These are phyloP conservation scores for Conoideocrella luteorostrata DNA, from an alignment of 2,329 filamentous ascomycete genomes.

Conservation along the genomic window DNA sequence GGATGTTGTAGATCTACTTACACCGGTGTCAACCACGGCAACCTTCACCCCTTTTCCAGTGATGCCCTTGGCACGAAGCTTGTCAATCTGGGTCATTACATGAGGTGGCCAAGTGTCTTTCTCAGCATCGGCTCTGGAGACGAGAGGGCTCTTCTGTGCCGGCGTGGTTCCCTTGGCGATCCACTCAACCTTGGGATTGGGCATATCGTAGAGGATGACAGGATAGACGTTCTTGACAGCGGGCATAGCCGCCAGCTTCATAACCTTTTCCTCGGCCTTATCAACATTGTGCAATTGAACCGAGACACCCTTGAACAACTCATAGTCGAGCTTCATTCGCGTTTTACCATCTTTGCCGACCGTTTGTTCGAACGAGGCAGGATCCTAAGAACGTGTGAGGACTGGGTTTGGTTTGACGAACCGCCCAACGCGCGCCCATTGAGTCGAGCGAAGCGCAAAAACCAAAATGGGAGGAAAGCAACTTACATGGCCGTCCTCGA, in stretches of 20 bases:
- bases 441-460: too few relatives aligned
- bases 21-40: slow-evolving; percentile 48
- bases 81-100: slow-evolving; percentile 50
- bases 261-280: slow-evolving; percentile 36
- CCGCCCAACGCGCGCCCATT: background rate
- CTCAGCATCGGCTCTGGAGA: slow-evolving; percentile 14
- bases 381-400: slow-evolving; percentile 8
- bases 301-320: slow-evolving; percentile 48
- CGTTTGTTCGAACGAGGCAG: slow-evolving; percentile 13
- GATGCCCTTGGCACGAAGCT: slow-evolving; percentile 40
- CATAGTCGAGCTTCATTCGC: slow-evolving; percentile 42
- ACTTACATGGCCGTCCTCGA: slow-evolving; percentile 13
- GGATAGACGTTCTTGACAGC: slow-evolving; percentile 45
- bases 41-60: slow-evolving; percentile 47
- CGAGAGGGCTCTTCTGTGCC: slow-evolving; percentile 10
- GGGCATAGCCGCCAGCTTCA: slow-evolving; percentile 33
- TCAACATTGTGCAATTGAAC: slow-evolving; percentile 43
- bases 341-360: slow-evolving; percentile 30
- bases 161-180: slow-evolving; percentile 26
- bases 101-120: slow-evolving; percentile 43
- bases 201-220: slow-evolving; percentile 37
- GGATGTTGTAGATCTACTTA: too few relatives aligned
- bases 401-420: background rate
- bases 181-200: slow-evolving; percentile 39
- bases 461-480: background rate